Percentiles rank a stretch among this genome's conserved stretches.
Conservation (phyloP, 73 alveolate genomes). For the Tetrahymena malaccensis region DNA sequence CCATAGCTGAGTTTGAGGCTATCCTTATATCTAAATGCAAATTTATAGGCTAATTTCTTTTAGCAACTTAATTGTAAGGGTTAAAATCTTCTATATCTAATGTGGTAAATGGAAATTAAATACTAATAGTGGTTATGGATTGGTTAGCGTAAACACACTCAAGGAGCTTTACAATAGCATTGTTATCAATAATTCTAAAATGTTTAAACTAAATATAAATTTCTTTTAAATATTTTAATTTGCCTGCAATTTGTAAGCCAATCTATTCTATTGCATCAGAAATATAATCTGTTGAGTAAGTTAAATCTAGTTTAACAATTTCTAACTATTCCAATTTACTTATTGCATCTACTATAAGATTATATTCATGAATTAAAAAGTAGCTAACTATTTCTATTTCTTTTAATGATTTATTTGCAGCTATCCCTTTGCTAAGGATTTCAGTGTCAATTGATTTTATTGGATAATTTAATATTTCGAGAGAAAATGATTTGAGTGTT, state of each 20-base stretch:
- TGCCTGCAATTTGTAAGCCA: not conserved
- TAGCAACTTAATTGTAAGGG: not conserved
- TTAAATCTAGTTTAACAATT: not conserved
- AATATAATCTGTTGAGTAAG: not conserved
- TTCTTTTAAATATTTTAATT: not conserved
- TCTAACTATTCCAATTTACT: not conserved
- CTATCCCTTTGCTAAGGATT: not conserved
- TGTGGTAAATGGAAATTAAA: not conserved
- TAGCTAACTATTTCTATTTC: not conserved
- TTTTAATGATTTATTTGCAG: not conserved
- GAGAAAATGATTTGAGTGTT: not conserved
- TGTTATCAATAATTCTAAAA: not conserved
- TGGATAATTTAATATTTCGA: not conserved
- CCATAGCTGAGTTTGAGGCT: not conserved
- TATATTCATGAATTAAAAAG: not conserved
- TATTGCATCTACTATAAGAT: not conserved
- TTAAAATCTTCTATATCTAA: not conserved
- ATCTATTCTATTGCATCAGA: not conserved
- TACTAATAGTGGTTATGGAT: not conserved
- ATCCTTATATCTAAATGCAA: not conserved
- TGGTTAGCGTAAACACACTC: not conserved
- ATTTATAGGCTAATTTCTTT: not conserved
- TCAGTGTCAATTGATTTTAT: not conserved
- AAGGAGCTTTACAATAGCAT: not conserved
- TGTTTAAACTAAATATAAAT: not conserved